Evolutionary conservation across 225 moss, liverwort and hornwort genomes (phyloP).

Genomic region (Pseudoscleropodium purum): DNA sequence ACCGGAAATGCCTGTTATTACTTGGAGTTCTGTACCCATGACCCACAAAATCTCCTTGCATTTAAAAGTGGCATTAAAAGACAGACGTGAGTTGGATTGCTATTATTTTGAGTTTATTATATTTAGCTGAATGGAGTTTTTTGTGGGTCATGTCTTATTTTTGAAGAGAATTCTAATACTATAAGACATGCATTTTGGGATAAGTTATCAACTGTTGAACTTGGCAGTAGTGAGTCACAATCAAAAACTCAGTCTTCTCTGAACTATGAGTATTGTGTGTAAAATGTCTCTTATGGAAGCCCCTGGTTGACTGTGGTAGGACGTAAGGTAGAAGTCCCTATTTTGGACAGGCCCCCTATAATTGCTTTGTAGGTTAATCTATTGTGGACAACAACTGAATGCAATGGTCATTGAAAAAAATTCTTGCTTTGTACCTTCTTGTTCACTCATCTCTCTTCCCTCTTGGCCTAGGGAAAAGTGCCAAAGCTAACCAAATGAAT

Average conservation of each 20-base stretch:
- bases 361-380: too few species aligned
- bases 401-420: too few species aligned
- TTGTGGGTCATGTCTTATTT: not conserved
- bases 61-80: not conserved
- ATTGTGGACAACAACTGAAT: too few species aligned
- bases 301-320: not conserved
- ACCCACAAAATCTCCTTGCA: not conserved
- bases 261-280: not conserved
- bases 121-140: not conserved
- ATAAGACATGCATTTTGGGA: not conserved
- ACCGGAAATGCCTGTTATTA: not conserved
- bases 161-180: not conserved
- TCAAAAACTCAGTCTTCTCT: not conserved
- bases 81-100: not conserved
- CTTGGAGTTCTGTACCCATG: not conserved
- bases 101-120: not conserved
- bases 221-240: not conserved
- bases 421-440: too few species aligned
- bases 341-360: too few species aligned
- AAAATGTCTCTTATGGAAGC: not conserved
- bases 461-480: too few species aligned
- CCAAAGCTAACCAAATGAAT: too few species aligned
- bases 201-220: not conserved
- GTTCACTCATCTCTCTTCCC: too few species aligned
- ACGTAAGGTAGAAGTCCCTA: too few species aligned